These are phyloP conservation scores for Amaranthus palmeri DNA, from an alignment of 148 eudicot genomes.

Conservation along the genomic window DNA sequence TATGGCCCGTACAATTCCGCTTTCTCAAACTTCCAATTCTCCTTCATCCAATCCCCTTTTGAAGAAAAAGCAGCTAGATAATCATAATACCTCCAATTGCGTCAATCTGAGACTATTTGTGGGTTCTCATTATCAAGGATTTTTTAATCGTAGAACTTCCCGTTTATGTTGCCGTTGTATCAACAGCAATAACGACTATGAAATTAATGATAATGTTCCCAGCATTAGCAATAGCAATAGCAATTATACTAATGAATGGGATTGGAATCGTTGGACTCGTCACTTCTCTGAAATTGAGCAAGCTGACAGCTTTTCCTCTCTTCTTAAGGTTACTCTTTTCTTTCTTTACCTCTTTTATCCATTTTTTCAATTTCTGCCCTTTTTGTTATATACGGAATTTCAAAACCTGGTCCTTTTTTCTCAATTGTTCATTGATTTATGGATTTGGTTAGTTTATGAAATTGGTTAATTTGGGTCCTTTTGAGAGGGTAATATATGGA, in stretches of 20 bases:
- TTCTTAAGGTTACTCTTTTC: conserved; percentile 26
- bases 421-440: no score
- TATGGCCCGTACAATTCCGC: conserved; percentile 19
- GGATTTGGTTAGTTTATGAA: not conserved
- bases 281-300: conserved; percentile 33
- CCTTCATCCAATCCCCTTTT: not conserved
- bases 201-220: not conserved
- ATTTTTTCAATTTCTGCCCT: not conserved
- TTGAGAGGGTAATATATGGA: not conserved
- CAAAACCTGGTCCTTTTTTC: not conserved
- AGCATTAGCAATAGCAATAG: not conserved
- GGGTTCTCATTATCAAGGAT: conserved; percentile 19
- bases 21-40: conserved; percentile 7
- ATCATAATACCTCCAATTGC: not conserved
- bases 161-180: conserved; percentile 23
- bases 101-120: conserved; percentile 12
- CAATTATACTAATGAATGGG: conserved; percentile 20
- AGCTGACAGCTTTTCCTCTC: conserved; percentile 27
- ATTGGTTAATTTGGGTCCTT: not conserved
- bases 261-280: conserved; percentile 38
- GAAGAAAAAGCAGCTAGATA: not conserved
- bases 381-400: not conserved
- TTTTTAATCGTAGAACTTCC: conserved; percentile 5
- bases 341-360: not conserved
- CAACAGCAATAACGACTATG: not conserved